phyloP scores from a whole-genome alignment of 306 rosid species.

The Pterocarpus macrocarpus region DNA sequence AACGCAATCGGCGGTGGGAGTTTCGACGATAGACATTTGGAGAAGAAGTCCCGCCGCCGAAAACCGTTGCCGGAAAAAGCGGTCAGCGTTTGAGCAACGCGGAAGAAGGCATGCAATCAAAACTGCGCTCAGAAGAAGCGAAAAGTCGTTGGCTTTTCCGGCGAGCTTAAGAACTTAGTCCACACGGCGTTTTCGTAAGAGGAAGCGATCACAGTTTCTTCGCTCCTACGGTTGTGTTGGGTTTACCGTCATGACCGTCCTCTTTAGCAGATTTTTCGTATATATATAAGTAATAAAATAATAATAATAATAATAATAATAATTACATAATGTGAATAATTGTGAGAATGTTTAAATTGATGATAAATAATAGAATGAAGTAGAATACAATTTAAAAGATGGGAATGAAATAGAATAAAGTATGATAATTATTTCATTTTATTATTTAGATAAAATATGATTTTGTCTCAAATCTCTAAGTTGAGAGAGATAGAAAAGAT shows the following conservation, averaged over 20 bases:
- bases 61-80: neutral
- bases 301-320: neutral
- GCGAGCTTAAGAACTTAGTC: neutral
- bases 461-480: too few species aligned
- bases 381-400: too few species aligned
- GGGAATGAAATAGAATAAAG: too few species aligned
- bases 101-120: neutral
- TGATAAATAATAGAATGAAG: too few species aligned
- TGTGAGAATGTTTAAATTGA: too few species aligned
- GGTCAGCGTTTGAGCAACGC: neutral
- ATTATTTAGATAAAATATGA: too few species aligned
- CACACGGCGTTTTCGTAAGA: neutral
- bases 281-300: neutral
- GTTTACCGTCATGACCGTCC: constrained; percentile 16
- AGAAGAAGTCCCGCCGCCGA: constrained; percentile 55
- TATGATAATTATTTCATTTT: too few species aligned
- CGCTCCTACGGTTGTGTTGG: neutral
- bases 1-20: constrained; percentile 53
- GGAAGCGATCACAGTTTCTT: constrained; percentile 6
- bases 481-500: too few species aligned
- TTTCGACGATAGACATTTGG: constrained; percentile 66
- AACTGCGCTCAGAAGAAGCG: neutral
- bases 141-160: neutral
- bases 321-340: too few species aligned
- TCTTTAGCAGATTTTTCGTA: constrained; percentile 39